These are phyloP conservation scores for Moricandia moricandioides DNA, from an alignment of 345 rosid species.

Conservation along the genomic window DNA sequence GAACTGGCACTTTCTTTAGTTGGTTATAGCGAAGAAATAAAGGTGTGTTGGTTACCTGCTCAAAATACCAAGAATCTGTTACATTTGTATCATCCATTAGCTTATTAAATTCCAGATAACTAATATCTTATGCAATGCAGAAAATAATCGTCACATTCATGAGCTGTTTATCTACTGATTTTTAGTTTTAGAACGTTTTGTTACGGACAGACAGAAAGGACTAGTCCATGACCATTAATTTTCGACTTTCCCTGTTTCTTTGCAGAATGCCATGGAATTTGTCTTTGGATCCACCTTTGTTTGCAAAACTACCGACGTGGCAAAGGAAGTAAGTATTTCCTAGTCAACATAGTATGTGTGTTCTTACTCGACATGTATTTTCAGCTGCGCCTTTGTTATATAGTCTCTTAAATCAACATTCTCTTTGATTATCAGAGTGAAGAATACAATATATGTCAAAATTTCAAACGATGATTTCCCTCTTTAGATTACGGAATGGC, in stretches of 20 bases:
- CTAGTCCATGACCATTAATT: conserved; percentile 2
- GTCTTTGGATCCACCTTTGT: conserved; percentile 94
- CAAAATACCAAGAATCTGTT: conserved; percentile 5
- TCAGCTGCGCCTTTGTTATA: not conserved
- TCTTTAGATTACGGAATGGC: not conserved
- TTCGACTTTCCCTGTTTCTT: not conserved
- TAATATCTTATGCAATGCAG: not conserved
- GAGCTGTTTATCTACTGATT: not conserved
- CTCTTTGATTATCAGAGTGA: not conserved
- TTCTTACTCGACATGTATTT: not conserved
- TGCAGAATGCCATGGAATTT: conserved; percentile 93
- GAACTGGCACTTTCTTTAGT: conserved; percentile 89
- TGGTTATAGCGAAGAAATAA: conserved; percentile 68
- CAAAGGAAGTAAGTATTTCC: conserved; percentile 70
- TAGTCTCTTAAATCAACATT: not conserved
- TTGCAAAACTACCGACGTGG: conserved; percentile 80
- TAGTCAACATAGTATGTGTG: not conserved
- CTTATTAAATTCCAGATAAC: not conserved
- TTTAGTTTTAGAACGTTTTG: not conserved
- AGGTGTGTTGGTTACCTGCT: conserved; percentile 42
- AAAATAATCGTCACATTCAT: not conserved
- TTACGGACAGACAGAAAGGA: not conserved
- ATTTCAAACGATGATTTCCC: not conserved
- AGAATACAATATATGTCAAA: not conserved
- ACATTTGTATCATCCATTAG: not conserved